These are phyloP conservation scores for Pythium vanterpoolii DNA, from an alignment of 352 stramenopile genomes.

Conservation along the genomic window DNA sequence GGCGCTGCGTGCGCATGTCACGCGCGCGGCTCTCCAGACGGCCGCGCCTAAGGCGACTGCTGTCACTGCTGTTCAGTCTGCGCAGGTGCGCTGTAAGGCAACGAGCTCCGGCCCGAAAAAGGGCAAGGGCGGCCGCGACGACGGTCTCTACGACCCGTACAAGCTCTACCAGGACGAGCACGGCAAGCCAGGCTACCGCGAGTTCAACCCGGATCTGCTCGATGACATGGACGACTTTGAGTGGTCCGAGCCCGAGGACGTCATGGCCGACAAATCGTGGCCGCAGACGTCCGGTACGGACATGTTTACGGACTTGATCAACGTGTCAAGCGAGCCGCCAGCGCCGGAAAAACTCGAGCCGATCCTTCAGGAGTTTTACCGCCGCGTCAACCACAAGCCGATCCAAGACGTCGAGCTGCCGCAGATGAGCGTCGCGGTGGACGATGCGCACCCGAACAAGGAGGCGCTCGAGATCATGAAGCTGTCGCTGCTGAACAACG, in stretches of 20 bases:
- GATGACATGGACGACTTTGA: constrained; percentile 52
- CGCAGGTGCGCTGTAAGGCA: constrained; percentile 17
- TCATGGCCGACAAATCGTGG: constrained; percentile 90
- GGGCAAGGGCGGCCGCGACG: constrained; percentile 12
- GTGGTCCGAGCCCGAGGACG: constrained; percentile 71
- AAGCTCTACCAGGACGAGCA: constrained; percentile 73
- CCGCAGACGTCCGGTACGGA: constrained; percentile 72
- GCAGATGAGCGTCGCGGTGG: constrained; percentile 65
- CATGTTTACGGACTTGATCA: constrained; percentile 79
- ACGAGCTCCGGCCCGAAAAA: constrained; percentile 14
- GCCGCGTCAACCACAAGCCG: constrained; percentile 72
- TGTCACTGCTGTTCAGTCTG: neutral
- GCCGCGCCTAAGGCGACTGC: neutral
- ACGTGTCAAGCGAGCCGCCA: constrained; percentile 55
- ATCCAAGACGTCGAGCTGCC: constrained; percentile 72
- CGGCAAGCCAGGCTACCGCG: constrained; percentile 67
- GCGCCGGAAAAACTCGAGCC: constrained; percentile 63
- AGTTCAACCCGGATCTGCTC: constrained; percentile 74
- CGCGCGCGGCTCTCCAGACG: constrained; percentile 13
- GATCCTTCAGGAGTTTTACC: constrained; percentile 69
- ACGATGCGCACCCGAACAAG: constrained; percentile 64
- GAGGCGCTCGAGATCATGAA: constrained; percentile 88
- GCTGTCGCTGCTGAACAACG: constrained; percentile 87
- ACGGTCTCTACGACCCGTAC: constrained; percentile 78
- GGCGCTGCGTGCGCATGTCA: constrained; percentile 25